Evolutionary conservation across 345 rosid species (phyloP), one percentile per base, ranked within the genome.

Genomic region (Tarenaya hassleriana): DNA sequence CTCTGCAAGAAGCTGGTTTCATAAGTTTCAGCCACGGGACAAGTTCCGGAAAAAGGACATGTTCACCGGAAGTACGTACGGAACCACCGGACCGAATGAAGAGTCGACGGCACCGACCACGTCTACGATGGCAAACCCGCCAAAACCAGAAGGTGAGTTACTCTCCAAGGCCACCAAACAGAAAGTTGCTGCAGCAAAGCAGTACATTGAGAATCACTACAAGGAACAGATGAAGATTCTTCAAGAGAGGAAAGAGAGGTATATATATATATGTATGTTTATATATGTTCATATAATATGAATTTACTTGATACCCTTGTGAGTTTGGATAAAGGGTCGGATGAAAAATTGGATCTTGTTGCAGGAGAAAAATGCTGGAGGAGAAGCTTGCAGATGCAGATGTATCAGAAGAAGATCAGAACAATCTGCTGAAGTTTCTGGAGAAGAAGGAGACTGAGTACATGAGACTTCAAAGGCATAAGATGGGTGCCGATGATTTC

Each of bases 361-460:
- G 44, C 31, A 90, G 97, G 51, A 79, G 97, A 51, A 64, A 35
- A 38, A 60, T 74, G 32, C 54, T 86, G 70, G 97, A 83, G 67
- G 74, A 75, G 78, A 86, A 90, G 64, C 60, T 90, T 62, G 95
- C 86, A 16, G 94, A 90, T 71, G 97, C 95, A 54, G 91, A 90
- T 50, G 94, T 82, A 47, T 86, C 91, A 0, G 82, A 86, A 74
- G 94, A 90, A 75, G 97, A 90, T 73, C 95, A 84, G 74, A 76
- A 55, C 64, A 90, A 86, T 68, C 73, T 90, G 10, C 71, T 83
- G 0, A 86, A 86, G 68, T 90, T 73, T 69, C 78, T 83, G 81
- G 97, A 90, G 84, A 72, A 78, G 74, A 90, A 86, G 69, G 97
- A 90, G 69, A 90, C 94, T 27, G 95, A 86, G 64, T 90, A 83